phyloP scores from a whole-genome alignment of 345 rosid genomes.

The Camelina neglecta region DNA sequence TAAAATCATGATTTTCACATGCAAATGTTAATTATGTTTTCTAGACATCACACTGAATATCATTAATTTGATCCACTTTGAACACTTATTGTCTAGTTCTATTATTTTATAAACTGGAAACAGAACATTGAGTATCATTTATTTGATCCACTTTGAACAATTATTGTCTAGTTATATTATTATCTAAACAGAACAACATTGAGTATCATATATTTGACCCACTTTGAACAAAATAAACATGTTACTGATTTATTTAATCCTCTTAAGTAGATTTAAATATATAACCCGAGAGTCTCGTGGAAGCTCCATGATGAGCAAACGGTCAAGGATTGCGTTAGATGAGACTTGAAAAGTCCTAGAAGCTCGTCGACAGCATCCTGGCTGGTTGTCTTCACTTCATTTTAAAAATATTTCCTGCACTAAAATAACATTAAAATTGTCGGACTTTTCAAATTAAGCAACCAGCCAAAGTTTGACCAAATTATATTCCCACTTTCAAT shows the following conservation, averaged over 20 bases:
- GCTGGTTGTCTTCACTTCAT: not conserved
- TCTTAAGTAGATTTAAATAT: not conserved
- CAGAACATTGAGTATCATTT: not conserved
- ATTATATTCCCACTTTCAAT: not conserved
- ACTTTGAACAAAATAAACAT: constrained; percentile 28
- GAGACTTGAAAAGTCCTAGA: constrained; percentile 33
- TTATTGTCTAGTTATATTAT: not conserved
- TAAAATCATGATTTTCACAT: too few species aligned
- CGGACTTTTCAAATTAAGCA: constrained; percentile 13
- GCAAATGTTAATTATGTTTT: not conserved
- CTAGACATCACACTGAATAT: not conserved
- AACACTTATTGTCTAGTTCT: not conserved
- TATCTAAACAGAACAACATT: not conserved
- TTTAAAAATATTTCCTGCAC: not conserved
- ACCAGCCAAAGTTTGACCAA: constrained; percentile 33
- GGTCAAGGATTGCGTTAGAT: constrained; percentile 33
- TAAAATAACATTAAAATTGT: not conserved
- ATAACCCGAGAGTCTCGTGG: constrained; percentile 36
- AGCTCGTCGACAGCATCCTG: constrained; percentile 15
- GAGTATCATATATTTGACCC: not conserved
- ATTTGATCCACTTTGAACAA: constrained; percentile 1
- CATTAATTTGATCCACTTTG: constrained; percentile 2
- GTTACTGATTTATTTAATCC: constrained; percentile 23
- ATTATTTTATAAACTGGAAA: not conserved
- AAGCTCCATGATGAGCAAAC: constrained; percentile 10